Percentiles rank a stretch among this genome's conserved stretches.
Conservation (phyloP, 179 eudicot species). For the Carnegiea gigantea region DNA sequence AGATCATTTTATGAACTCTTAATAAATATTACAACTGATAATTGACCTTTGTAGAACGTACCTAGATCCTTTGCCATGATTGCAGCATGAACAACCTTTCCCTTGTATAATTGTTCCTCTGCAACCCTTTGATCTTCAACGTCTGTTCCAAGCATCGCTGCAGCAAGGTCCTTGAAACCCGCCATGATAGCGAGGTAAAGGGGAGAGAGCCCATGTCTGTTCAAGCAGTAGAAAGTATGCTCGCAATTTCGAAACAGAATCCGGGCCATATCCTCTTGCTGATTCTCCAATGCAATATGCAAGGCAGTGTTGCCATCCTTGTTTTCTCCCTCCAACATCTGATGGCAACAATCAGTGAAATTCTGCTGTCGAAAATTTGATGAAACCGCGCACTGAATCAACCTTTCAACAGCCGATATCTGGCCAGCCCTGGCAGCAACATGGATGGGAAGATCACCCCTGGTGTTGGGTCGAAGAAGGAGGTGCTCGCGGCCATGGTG, state of each 20-base stretch:
- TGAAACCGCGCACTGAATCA: neutral
- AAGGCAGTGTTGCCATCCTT: neutral
- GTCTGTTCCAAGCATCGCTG: neutral
- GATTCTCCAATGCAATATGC: constrained; percentile 9
- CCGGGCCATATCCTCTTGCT: neutral
- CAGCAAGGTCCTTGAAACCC: neutral
- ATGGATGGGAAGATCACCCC: neutral
- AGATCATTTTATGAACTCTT: no score
- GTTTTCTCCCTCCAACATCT: neutral
- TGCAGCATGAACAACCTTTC: constrained; percentile 25
- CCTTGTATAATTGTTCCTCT: neutral
- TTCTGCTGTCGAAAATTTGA: neutral
- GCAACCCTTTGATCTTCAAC: neutral
- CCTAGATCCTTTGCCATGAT: constrained; percentile 23
- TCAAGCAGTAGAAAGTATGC: neutral
- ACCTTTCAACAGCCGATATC: neutral
- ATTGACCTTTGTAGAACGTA: neutral
- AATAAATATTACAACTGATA: neutral
- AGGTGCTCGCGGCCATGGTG: neutral
- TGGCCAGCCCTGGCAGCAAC: neutral
- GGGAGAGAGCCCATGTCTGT: neutral
- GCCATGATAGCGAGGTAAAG: constrained; percentile 8
- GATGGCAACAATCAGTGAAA: neutral
- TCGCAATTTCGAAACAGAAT: neutral
- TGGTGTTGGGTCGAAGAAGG: neutral